Base-by-base conservation (phyloP, 1,139 yeast genomes). In the Kodamaea ohmeri region DNA sequence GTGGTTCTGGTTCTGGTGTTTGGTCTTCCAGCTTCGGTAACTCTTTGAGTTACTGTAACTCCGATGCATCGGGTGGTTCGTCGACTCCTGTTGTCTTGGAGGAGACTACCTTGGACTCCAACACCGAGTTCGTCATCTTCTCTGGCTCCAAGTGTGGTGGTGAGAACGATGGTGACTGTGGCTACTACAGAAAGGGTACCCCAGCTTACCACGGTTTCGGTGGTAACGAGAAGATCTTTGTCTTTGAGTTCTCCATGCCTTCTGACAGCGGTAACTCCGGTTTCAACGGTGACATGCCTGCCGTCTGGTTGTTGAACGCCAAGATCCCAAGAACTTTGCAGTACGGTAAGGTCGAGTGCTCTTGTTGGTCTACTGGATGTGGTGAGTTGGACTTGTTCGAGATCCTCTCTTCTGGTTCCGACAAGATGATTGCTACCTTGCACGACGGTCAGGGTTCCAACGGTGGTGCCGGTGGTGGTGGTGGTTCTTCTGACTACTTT, bases 401-500 rank as follows among this genome's bases (percentile, higher is more conserved):
- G 67, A 73, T 73, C 51, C 75, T 87, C 58, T 60, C 67, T 29
- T 53, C 86, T 25, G 96, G 96, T 49, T 80, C 87, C 47, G 65
- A 71, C 57, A 79, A 80, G 58, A 71, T 90, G 61, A 83, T 86
- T 55, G 70, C 87, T 45, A 95, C 90, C 59, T 67, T 92, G 54
- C 98, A 92, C 69, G 79, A 78, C 56, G 88, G 87, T 55, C 96
- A 89, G 73, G 79, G 80, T 50, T 51, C 71, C 35, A 46, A 65
- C 33, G 44, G 45, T 37, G 36, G 42, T 28, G 50, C 55, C 40
- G 51, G 48, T 38, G 83, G 83, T 59, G 96, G 95, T 57, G 95
- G 95, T 62, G 96, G 96, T 57, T 73, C 96, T 45, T 72, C 80
- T 51, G 95, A 89, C 66, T 89, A 81, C 76, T 87, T 92, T 60